Conservation (phyloP, 139 green algal genomes). For the Desmodesmus armatus region DNA sequence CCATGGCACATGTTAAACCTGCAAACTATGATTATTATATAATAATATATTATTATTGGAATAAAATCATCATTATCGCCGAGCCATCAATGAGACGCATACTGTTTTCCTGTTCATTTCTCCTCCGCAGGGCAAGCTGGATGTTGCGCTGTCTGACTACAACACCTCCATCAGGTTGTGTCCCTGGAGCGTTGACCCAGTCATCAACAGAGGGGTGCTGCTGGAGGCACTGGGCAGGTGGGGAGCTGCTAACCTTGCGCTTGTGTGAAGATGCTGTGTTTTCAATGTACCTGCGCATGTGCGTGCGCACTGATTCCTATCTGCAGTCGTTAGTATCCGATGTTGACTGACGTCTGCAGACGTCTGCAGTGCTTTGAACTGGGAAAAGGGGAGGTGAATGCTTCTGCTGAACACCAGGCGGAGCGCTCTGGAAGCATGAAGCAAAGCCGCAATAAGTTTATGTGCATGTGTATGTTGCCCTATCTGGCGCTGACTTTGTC, state of each 20-base stretch:
- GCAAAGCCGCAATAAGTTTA: neutral
- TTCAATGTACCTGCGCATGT: too few species aligned
- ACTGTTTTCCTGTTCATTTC: neutral
- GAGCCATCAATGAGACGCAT: neutral
- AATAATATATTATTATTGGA: neutral
- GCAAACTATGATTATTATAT: neutral
- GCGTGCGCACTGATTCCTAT: too few species aligned
- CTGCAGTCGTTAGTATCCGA: too few species aligned
- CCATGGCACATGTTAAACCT: too few species aligned
- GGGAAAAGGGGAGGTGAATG: neutral
- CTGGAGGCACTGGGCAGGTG: constrained; percentile 75
- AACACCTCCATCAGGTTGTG: constrained; percentile 81
- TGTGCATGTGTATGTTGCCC: too few species aligned
- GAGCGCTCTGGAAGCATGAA: neutral
- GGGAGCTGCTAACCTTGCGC: too few species aligned
- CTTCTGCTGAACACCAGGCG: neutral
- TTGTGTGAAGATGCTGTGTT: too few species aligned
- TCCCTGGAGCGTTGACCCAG: constrained; percentile 88
- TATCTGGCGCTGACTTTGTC: neutral
- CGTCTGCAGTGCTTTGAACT: neutral
- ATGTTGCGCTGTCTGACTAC: constrained; percentile 81
- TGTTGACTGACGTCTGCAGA: too few species aligned
- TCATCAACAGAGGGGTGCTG: constrained; percentile 88
- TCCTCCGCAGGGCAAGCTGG: constrained; percentile 69
- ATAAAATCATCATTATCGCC: neutral